These are phyloP conservation scores for Medicago ruthenica DNA, from an alignment of 306 rosid species.

Conservation along the genomic window DNA sequence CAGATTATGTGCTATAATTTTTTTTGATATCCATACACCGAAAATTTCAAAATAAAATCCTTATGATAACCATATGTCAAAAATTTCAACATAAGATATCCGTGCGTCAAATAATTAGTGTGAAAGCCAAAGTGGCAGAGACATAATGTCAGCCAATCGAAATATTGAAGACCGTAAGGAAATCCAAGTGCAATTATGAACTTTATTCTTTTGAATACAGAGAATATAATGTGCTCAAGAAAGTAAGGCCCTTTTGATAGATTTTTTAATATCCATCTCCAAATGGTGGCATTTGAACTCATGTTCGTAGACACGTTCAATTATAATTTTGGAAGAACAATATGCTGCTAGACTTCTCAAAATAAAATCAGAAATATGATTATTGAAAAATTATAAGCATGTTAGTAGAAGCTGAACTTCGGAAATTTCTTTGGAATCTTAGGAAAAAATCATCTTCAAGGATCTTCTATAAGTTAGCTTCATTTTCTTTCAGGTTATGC, in stretches of 20 bases:
- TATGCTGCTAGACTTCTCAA: not conserved
- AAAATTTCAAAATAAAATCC: constrained; percentile 22
- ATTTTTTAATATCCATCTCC: too few species aligned
- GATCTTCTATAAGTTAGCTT: constrained; percentile 25
- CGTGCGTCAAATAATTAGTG: constrained; percentile 3
- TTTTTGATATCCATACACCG: not conserved
- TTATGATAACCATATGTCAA: not conserved
- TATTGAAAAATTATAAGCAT: constrained; percentile 1
- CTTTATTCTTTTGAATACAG: constrained; percentile 14
- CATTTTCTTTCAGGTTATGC: not conserved
- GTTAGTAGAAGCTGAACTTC: constrained; percentile 12
- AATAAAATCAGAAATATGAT: constrained; percentile 16
- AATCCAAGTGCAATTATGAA: constrained; percentile 12
- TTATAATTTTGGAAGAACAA: constrained; percentile 10
- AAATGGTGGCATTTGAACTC: not conserved
- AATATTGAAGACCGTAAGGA: constrained; percentile 20
- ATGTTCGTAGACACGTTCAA: constrained; percentile 1
- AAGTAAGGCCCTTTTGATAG: constrained; percentile 8
- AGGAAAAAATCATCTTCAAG: constrained; percentile 20
- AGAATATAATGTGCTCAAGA: constrained; percentile 14
- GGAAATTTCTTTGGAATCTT: constrained; percentile 23
- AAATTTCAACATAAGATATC: not conserved
- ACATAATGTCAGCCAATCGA: constrained; percentile 3
- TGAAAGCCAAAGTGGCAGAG: constrained; percentile 11
- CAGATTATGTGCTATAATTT: not conserved